Evolutionary conservation across 148 eudicot species (phyloP), one percentile per base, ranked within the genome.

Genomic region (Hydrangea macrophylla): DNA sequence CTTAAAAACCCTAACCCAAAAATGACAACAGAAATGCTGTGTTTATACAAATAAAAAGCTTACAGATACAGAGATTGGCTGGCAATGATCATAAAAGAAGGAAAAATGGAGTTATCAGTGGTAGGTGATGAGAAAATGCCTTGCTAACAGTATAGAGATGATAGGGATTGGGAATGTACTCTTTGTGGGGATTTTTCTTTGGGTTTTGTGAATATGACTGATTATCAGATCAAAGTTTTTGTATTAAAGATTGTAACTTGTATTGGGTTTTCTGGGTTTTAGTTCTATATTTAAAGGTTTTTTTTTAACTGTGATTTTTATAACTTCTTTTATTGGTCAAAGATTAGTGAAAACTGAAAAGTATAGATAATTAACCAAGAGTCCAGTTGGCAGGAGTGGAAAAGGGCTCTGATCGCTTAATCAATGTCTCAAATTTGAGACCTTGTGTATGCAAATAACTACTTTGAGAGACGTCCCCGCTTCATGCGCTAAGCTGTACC

Each of bases 41-140:
- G 42, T 57, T 64, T 51, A 50, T 45, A 30, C n/a, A n/a, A n/a
- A n/a, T n/a, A 35, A 10, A 44, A 45, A 37, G 55, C 55, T 62
- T 33, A 68, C 25, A 51, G 37, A 75, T 53, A 68, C 33, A 55
- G 33, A 6, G 20, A 28, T 58, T 55, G 51, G 24, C 48, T 32
- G 69, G 39, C 60, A 18, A 54, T 55, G 39, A 65, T 31, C n/a
- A n/a, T n/a, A n/a, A n/a, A 23, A 40, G 32, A 60, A 45, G 60
- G 22, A 33, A 68, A 58, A 67, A 72, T 77, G 81, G 84, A 78
- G 69, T 77, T 75, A 64, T 75, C 85, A 78, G 64, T 48, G 79
- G 81, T 67, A 75, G 84, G 71, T 59, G 68, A 70, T 61, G 73
- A 50, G 63, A 39, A 70, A 62, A 74, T 61, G 70, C 26, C 54